Base-by-base conservation (phyloP, 768 basidiomycete genomes). In the Xerocomus spinulosus region DNA sequence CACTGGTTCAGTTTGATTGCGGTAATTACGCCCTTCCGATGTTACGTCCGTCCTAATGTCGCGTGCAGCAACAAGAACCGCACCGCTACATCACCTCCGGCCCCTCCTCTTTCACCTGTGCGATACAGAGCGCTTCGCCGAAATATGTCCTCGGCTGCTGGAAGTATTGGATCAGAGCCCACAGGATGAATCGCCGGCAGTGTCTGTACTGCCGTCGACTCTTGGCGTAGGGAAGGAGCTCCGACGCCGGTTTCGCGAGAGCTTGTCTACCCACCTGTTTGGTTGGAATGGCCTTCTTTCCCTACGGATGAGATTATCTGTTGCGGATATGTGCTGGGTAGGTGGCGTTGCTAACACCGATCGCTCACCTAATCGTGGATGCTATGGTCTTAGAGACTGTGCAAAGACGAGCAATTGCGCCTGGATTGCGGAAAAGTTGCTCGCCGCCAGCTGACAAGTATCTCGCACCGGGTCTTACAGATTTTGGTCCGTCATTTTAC, bases 241-340 rank as follows among this genome's bases (percentile, higher is more conserved):
- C 7, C 73, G 72, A 20, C 48, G 49, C 20, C 71, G 70, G n/a
- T 75, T 86, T 50, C 69, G 76, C 36, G 63, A 62, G 14, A 81
- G 82, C 51, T 58, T 88, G 15, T 56, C 68, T 1, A 71, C 69
- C 9, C 77, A 85, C 58, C 64, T 89, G 13, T 87, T 80, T 58
- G 85, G 86, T 2, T 81, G 76, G 72, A 73, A 80, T 42, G 62
- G 62, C 39, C 58, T 85, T 20, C 60, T 79, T 33, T 72, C 71
- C 1, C 66, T 82, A 28, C 74, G 85, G 41, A 71, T 85, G 71
- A 69, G 77, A 35, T 70, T 87, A 44, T 71, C 78, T 8, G 48
- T 73, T 13, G 65, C 75, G 3, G 68, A 67, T 50, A 70, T 68
- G 49, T 77, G 76, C 46, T 69, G 73, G 72, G 75, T 76, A 2